Percentiles rank a stretch among this genome's conserved stretches.
Conservation (phyloP, 768 basidiomycete species). For the Agrocybe chaxingu region DNA sequence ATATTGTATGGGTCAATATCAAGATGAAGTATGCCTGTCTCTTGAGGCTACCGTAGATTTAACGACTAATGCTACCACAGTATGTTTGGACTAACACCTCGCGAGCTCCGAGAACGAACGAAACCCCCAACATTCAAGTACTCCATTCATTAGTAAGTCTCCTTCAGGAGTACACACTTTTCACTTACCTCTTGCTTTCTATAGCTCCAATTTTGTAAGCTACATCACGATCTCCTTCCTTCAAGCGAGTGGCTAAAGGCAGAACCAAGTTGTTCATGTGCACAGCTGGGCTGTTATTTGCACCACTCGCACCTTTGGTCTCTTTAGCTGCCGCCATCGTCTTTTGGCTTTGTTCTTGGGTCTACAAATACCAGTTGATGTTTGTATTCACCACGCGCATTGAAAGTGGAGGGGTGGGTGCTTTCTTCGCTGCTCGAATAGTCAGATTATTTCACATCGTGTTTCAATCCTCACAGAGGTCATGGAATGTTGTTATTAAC, state of each 20-base stretch:
- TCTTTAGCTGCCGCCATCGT: conserved; percentile 65
- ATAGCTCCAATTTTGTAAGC: conserved; percentile 27
- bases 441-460: not conserved
- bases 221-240: not conserved
- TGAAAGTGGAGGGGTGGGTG: conserved; percentile 77
- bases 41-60: not conserved
- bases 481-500: conserved; percentile 82
- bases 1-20: conserved; percentile 81
- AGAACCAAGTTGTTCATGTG: conserved; percentile 64
- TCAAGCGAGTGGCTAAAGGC: not conserved
- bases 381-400: conserved; percentile 75
- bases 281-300: conserved; percentile 75
- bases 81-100: conserved; percentile 82
- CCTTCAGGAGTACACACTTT: not conserved
- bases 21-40: conserved; percentile 62
- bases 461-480: conserved; percentile 37
- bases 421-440: not conserved
- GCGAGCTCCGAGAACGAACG: conserved; percentile 88
- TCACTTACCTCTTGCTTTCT: not conserved
- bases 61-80: conserved; percentile 28
- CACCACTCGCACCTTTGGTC: conserved; percentile 82
- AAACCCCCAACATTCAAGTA: conserved; percentile 90
- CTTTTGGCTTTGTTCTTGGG: conserved; percentile 69
- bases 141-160: conserved; percentile 74
- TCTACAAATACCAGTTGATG: conserved; percentile 87